These are phyloP conservation scores for Cytospora piceicola DNA, from an alignment of 2,329 filamentous ascomycete species.

Conservation along the genomic window DNA sequence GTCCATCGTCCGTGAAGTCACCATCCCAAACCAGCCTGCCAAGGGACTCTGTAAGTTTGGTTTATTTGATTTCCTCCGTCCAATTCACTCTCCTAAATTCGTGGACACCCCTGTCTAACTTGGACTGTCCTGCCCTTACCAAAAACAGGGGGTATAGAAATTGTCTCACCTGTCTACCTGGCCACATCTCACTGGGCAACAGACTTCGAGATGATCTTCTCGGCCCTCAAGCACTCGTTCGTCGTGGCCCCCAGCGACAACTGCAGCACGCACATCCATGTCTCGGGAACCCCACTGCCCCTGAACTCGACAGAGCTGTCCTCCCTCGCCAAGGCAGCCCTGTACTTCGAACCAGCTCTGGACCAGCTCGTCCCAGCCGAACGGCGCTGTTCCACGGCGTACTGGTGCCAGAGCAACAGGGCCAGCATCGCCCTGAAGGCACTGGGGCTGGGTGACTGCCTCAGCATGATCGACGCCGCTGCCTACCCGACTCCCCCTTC, in stretches of 20 bases:
- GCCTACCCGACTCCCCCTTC: slow-evolving; percentile 7
- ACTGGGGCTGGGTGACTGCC: slow-evolving; percentile 33
- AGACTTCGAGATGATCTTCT: slow-evolving; percentile 41
- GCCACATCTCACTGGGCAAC: slow-evolving; percentile 37
- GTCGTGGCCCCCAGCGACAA: slow-evolving; percentile 34
- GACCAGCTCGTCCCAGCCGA: slow-evolving; percentile 38
- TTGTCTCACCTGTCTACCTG: slow-evolving; percentile 44
- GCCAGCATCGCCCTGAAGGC: slow-evolving; percentile 35
- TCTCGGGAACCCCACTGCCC: slow-evolving; percentile 36
- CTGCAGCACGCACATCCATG: slow-evolving; percentile 46
- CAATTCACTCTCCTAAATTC: slow-evolving; percentile 23
- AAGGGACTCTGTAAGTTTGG: slow-evolving; percentile 40
- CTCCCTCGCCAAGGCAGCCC: slow-evolving; percentile 39
- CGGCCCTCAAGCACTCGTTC: slow-evolving; percentile 36
- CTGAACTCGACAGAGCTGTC: slow-evolving; percentile 36
- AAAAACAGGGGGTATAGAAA: slow-evolving; percentile 39
- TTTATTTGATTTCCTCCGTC: not conserved
- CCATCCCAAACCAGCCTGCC: slow-evolving; percentile 39
- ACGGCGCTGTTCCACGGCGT: slow-evolving; percentile 34
- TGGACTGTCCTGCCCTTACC: not conserved
- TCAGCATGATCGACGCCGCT: slow-evolving; percentile 35
- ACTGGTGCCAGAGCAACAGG: slow-evolving; percentile 45
- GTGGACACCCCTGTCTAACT: slow-evolving; percentile 1
- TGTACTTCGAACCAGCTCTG: slow-evolving; percentile 43
- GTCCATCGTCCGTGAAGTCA: slow-evolving; percentile 45